phyloP scores from a whole-genome alignment of 148 eudicot genomes.

The Fagopyrum homotropicum region DNA sequence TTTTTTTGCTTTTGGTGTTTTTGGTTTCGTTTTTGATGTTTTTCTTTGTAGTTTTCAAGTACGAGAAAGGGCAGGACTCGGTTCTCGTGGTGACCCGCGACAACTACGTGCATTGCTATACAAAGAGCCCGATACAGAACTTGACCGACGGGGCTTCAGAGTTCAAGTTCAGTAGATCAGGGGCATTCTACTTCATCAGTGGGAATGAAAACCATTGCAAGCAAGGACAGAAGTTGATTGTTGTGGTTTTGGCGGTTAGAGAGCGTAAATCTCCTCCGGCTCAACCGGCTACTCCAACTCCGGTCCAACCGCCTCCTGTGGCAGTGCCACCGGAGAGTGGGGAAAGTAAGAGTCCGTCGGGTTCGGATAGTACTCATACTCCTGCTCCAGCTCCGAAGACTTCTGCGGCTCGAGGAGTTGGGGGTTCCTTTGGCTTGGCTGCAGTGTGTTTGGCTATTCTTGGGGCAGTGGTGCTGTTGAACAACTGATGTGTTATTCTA shows the following conservation, averaged over 20 bases:
- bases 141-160: constrained; percentile 31
- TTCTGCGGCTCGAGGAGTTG: not conserved
- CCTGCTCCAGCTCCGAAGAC: constrained; percentile 5
- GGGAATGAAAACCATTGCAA: constrained; percentile 34
- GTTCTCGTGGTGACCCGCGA: constrained; percentile 45
- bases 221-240: constrained; percentile 46
- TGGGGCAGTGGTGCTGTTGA: not conserved
- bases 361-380: not conserved
- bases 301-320: not conserved
- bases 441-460: not conserved
- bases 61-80: constrained; percentile 36
- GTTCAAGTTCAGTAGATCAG: constrained; percentile 56
- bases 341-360: not conserved
- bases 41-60: constrained; percentile 40
- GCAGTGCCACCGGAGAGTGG: not conserved
- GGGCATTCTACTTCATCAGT: constrained; percentile 63
- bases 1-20: not conserved
- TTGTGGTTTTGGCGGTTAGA: constrained; percentile 45
- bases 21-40: not conserved
- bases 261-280: constrained; percentile 17
- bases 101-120: constrained; percentile 42
- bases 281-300: not conserved
- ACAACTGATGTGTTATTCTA: not conserved
- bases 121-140: constrained; percentile 27
- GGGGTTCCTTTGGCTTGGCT: not conserved